Percentiles rank a stretch among this genome's conserved stretches.
phyloP scores from a whole-genome alignment of 306 rosid species.

The Fagus sylvatica region DNA sequence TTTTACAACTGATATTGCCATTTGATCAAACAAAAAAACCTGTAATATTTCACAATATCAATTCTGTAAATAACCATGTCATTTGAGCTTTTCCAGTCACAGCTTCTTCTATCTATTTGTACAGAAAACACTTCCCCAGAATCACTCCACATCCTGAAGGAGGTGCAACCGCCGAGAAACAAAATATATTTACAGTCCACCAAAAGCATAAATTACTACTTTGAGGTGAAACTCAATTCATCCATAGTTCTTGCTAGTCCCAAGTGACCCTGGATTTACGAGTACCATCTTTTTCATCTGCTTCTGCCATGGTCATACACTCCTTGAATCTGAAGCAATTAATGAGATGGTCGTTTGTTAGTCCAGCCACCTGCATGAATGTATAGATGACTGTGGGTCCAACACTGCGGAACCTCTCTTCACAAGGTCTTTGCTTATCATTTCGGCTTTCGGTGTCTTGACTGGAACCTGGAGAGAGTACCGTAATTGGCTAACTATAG shows the following conservation, averaged over 20 bases:
- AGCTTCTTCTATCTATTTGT: conserved; percentile 28
- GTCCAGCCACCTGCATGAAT: conserved; percentile 79
- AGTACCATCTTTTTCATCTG: conserved; percentile 36
- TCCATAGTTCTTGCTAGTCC: conserved; percentile 40
- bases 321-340: conserved; percentile 76
- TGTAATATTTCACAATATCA: background rate
- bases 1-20: background rate
- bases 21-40: background rate
- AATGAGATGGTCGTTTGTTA: conserved; percentile 70
- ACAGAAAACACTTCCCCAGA: conserved; percentile 36
- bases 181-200: conserved; percentile 26
- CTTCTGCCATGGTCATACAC: conserved; percentile 42
- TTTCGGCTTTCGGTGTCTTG: conserved; percentile 74
- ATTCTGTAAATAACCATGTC: background rate
- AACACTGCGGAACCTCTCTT: conserved; percentile 72
- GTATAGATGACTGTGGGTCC: conserved; percentile 70
- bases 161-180: background rate
- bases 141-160: conserved; percentile 21
- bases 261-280: conserved; percentile 37
- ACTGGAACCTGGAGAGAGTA: conserved; percentile 68
- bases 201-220: conserved; percentile 19
- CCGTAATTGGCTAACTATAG: conserved; percentile 56
- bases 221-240: conserved; percentile 37
- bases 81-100: too few species aligned
- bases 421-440: conserved; percentile 69